A percentile compares a stretch with the other conserved stretches of the same genome.
Evolutionary conservation across 2,329 filamentous ascomycete genomes (phyloP).

Genomic region (Talaromyces sp.): DNA sequence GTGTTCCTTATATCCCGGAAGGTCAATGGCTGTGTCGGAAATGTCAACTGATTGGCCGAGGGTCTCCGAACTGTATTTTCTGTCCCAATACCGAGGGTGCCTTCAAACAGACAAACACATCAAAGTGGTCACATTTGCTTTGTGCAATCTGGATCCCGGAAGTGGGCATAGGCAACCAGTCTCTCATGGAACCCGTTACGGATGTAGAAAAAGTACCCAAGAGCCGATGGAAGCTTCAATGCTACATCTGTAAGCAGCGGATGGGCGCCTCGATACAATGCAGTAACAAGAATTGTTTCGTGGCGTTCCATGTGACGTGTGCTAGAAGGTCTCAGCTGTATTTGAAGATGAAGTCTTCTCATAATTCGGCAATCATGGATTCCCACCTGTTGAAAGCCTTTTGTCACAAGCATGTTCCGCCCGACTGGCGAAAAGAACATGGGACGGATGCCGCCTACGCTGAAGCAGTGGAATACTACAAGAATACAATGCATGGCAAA

Average conservation of each 20-base stretch:
- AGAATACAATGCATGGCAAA: slow-evolving; percentile 78
- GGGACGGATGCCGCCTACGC: slow-evolving; percentile 74
- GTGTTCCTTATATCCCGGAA: slow-evolving; percentile 96
- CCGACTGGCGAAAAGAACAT: slow-evolving; percentile 83
- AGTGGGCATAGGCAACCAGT: slow-evolving; percentile 89
- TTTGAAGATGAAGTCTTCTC: slow-evolving; percentile 92
- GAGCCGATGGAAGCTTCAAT: slow-evolving; percentile 85
- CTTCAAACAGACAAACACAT: slow-evolving; percentile 95
- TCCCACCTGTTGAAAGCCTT: slow-evolving; percentile 85
- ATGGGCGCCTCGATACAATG: slow-evolving; percentile 99
- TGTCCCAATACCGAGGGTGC: slow-evolving; percentile 96
- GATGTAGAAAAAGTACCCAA: slow-evolving; percentile 97
- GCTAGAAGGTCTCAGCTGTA: slow-evolving; percentile 82
- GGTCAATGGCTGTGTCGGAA: slow-evolving; percentile 97
- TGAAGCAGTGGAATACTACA: slow-evolving; percentile 85
- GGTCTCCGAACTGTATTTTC: slow-evolving; percentile 93
- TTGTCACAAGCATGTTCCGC: slow-evolving; percentile 90
- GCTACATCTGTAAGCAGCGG: slow-evolving; percentile 93
- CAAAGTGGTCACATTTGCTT: slow-evolving; percentile 93
- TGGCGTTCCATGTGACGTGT: slow-evolving; percentile 96
- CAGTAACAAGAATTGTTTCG: slow-evolving; percentile 94
- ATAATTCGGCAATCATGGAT: slow-evolving; percentile 72
- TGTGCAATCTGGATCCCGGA: slow-evolving; percentile 99
- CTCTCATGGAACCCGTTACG: slow-evolving; percentile 97
- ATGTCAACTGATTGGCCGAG: slow-evolving; percentile 90